Evolutionary conservation across 2,329 filamentous ascomycete genomes (phyloP), one percentile per base, ranked within the genome.

Genomic region (Ceratocystis variospora): DNA sequence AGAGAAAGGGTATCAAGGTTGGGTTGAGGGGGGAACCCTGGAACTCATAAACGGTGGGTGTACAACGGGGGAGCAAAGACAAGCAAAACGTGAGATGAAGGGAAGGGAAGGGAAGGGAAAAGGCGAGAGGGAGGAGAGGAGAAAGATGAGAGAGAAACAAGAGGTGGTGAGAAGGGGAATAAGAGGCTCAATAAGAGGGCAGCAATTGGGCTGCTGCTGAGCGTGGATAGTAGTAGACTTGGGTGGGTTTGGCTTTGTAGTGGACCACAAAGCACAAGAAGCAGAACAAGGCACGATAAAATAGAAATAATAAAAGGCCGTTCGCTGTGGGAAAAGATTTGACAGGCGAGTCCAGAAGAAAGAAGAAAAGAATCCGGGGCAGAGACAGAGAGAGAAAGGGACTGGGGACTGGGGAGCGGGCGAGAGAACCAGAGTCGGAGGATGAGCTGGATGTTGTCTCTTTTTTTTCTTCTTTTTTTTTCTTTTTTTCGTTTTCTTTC

Each of bases 1-100:
- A 28, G 44, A 28, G 33, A 61, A 48, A 48, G 53, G 55, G 55
- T 66, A 66, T 61, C 64, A 59, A 65, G 55, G 41, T 59, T 50
- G 64, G 10, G 64, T 62, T 50, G 19, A 31, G 5, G 28, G 37
- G 37, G 28, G 41, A 41, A n/a, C 55, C 59, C 25, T 61, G 25
- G 55, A 28, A n/a, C 59, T 48, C 28, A 61, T 55, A 22, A 53
- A 59, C 48, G 28, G 25, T 25, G 31, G 50, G 22, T 25, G 22
- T 61, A 44, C 25, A 48, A 48, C 48, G 46, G n/a, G 46, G 5
- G 45, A 19, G 41, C 17, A 59, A 48, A 25, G 19, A 62, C 41
- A 62, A 22, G 57, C 33, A 64, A 19, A 48, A 61, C 28, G 53
- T 50, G 53, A 25, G 48, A 68, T 64, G 50, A 37, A 28, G 25